phyloP scores from a whole-genome alignment of 805 yeast genomes.

The Jamesozyma piceae region DNA sequence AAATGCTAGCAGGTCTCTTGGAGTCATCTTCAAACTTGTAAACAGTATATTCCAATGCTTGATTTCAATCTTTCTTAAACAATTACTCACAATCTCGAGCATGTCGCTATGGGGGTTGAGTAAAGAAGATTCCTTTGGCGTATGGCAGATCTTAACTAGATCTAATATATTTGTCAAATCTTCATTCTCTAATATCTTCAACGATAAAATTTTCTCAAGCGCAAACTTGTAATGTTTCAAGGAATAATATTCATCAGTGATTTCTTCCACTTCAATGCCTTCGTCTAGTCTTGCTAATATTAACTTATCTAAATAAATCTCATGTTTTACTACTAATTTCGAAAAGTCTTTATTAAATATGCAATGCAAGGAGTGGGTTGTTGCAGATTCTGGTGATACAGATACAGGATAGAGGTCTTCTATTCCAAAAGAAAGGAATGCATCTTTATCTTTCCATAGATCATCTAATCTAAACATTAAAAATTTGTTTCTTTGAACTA shows the following conservation, averaged over 20 bases:
- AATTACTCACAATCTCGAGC: slow-evolving; percentile 29
- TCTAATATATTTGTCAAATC: slow-evolving; percentile 18
- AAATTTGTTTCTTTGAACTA: slow-evolving; percentile 14
- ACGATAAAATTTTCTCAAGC: slow-evolving; percentile 27
- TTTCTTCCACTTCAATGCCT: slow-evolving; percentile 10
- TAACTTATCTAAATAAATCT: slow-evolving; percentile 26
- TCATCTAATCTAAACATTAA: slow-evolving; percentile 14
- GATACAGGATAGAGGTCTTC: slow-evolving; percentile 25
- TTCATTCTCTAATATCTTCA: slow-evolving; percentile 17
- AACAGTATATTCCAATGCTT: slow-evolving; percentile 27
- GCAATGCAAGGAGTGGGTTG: slow-evolving; percentile 22
- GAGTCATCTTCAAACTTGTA: slow-evolving; percentile 20
- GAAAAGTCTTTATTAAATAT: slow-evolving; percentile 13
- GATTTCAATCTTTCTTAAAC: slow-evolving; percentile 28
- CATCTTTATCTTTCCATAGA: slow-evolving; percentile 17
- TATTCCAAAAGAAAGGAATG: slow-evolving; percentile 12
- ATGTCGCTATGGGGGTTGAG: slow-evolving; percentile 10
- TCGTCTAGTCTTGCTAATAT: slow-evolving; percentile 13
- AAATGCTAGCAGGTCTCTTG: slow-evolving; percentile 23
- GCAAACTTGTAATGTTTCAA: slow-evolving; percentile 28
- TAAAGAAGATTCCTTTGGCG: slow-evolving; percentile 4
- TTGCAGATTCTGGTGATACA: slow-evolving; percentile 23
- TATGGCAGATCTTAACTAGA: slow-evolving; percentile 18
- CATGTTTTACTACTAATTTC: slow-evolving; percentile 18
- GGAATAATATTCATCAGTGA: slow-evolving; percentile 17